phyloP scores from a whole-genome alignment of 2,329 filamentous ascomycete species.

The Aspergillus sergii region DNA sequence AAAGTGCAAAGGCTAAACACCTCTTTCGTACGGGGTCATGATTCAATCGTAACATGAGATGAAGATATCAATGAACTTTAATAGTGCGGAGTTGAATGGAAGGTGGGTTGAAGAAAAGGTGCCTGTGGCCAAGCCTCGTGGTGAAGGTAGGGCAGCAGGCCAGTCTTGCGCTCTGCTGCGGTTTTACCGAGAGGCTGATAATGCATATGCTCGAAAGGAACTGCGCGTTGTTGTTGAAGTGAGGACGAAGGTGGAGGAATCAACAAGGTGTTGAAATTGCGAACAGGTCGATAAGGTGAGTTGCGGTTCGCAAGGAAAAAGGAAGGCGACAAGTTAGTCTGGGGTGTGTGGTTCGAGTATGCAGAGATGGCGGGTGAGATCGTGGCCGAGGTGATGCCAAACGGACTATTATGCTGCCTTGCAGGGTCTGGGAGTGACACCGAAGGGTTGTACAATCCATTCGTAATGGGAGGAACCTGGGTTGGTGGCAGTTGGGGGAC shows the following conservation, averaged over 20 bases:
- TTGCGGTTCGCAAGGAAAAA: constrained; percentile 84
- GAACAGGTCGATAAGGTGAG: constrained; percentile 90
- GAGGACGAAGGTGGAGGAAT: constrained; percentile 82
- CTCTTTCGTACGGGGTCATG: constrained; percentile 31
- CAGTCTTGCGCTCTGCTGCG: constrained; percentile 65
- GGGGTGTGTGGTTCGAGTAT: constrained; percentile 61
- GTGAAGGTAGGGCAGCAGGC: constrained; percentile 64
- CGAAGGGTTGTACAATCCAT: constrained; percentile 32
- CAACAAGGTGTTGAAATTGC: constrained; percentile 85
- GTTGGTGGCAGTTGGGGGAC: constrained; percentile 44
- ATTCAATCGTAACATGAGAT: constrained; percentile 28
- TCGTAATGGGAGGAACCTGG: constrained; percentile 31
- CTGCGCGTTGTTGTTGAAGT: constrained; percentile 71
- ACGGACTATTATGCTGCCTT: constrained; percentile 54
- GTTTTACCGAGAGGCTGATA: constrained; percentile 76
- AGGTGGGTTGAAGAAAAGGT: constrained; percentile 33
- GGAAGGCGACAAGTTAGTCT: constrained; percentile 79
- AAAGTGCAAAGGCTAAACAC: constrained; percentile 17
- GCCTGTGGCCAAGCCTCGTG: constrained; percentile 47
- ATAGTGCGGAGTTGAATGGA: constrained; percentile 32
- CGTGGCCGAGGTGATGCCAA: constrained; percentile 54
- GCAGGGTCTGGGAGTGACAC: constrained; percentile 37
- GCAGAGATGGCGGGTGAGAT: constrained; percentile 72
- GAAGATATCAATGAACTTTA: constrained; percentile 22
- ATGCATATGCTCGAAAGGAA: constrained; percentile 73